Evolutionary conservation across 139 green algal species (phyloP).

Genomic region (Chlorella sp.): DNA sequence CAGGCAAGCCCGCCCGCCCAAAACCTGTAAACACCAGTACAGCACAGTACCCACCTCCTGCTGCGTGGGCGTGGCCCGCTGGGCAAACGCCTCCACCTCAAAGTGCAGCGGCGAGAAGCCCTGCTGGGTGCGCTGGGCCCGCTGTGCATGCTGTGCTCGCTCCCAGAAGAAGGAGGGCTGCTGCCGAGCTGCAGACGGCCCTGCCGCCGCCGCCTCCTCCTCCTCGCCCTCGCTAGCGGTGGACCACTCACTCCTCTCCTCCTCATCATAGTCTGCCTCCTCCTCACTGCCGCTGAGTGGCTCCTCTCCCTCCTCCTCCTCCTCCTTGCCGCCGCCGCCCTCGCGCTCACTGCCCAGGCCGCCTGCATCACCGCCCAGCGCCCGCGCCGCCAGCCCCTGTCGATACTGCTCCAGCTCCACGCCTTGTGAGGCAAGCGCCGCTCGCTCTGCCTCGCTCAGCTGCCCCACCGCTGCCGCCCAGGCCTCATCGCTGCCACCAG

Average conservation of each 20-base stretch:
- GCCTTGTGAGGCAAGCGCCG: neutral
- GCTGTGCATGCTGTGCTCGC: neutral
- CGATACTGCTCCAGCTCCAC: slow-evolving; percentile 15
- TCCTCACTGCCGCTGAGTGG: neutral
- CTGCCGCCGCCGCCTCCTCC: neutral
- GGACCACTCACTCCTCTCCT: neutral
- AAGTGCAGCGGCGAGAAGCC: slow-evolving; percentile 52
- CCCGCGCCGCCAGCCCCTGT: neutral
- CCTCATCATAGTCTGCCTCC: neutral
- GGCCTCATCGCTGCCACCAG: neutral
- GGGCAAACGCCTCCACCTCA: slow-evolving; percentile 65
- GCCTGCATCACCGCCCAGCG: neutral
- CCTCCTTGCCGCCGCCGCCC: neutral
- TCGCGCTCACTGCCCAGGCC: neutral
- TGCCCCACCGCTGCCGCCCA: neutral
- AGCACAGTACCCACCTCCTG: neutral
- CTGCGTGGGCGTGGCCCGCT: slow-evolving; percentile 42
- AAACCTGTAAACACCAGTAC: no score
- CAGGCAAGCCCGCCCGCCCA: no score
- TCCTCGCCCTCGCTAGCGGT: neutral
- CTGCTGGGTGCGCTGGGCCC: neutral
- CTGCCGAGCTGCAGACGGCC: no score
- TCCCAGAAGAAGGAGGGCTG: no score
- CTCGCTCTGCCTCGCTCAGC: neutral
- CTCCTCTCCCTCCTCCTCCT: neutral